These are phyloP conservation scores for Amaranthus cruentus DNA, from an alignment of 148 eudicot species.

Conservation along the genomic window DNA sequence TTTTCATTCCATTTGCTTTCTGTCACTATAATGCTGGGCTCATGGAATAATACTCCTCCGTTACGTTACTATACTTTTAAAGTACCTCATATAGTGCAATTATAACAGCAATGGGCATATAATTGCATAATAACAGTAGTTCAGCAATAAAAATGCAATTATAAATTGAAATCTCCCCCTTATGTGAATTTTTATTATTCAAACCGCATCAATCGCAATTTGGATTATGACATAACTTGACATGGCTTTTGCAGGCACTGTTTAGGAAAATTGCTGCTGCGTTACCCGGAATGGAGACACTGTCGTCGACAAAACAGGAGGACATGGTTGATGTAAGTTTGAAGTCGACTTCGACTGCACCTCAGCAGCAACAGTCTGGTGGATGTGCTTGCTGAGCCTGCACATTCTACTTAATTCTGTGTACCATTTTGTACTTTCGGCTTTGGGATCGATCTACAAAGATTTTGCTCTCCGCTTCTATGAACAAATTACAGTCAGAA, in stretches of 20 bases:
- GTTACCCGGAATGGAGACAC: conserved; percentile 74
- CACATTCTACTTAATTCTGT: conserved; percentile 16
- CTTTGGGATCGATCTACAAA: conserved; percentile 21
- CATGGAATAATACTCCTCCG: too few relatives aligned
- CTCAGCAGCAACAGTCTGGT: conserved; percentile 30
- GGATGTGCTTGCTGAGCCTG: conserved; percentile 41
- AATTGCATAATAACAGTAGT: too few relatives aligned
- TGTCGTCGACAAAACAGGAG: conserved; percentile 69
- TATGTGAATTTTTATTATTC: too few relatives aligned
- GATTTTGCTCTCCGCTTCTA: conserved; percentile 20
- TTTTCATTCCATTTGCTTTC: background rate
- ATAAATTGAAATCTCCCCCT: too few relatives aligned
- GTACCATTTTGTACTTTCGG: conserved; percentile 22
- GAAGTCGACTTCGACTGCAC: conserved; percentile 36
- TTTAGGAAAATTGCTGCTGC: conserved; percentile 78
- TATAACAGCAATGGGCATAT: too few relatives aligned
- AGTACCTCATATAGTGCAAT: too few relatives aligned
- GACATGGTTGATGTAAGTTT: conserved; percentile 65
- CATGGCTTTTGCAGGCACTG: conserved; percentile 39
- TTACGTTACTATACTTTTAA: too few relatives aligned
- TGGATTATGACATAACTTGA: too few relatives aligned
- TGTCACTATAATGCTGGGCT: background rate
- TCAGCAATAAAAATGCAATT: too few relatives aligned
- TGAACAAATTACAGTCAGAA: conserved; percentile 17
- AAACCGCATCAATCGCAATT: too few relatives aligned